Evolutionary conservation across 768 basidiomycete species (phyloP), one percentile per base, ranked within the genome.

Genomic region (Panaeolus papilionaceus): DNA sequence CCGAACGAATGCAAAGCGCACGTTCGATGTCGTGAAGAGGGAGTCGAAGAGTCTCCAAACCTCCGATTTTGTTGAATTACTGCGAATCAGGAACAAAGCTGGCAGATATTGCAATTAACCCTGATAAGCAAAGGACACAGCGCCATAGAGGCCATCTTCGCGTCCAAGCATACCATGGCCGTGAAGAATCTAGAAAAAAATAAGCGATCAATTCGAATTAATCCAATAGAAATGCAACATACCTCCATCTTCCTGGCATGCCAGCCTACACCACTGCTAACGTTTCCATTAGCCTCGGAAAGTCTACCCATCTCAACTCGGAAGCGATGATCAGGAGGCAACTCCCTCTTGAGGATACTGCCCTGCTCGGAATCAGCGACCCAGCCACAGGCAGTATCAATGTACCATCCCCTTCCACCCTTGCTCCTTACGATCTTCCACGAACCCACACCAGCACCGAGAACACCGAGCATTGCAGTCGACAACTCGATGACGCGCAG

Each of bases 221-320:
- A 40, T 63, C 33, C 61, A 62, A 7, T 42, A 11, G 69, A 18
- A 49, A 38, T 61, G 68, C 44, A n/a, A 80, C 90, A 66, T 72
- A 94, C 93, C 88, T 98, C 96, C 94, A 98, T 95, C 81, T 99
- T 99, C 67, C 96, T 82, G 23, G 93, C 90, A 79, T 98, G 95
- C 96, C 96, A 99, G 0, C 97, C 97, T 5, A 97, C 88, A 3
- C 92, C 92, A 73, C 92, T 94, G 75, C 85, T 92, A n/a, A 97
- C 94, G 73, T 94, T 93, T 9, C 95, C 94, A 70, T 94, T 93
- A 4, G 92, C 90, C 66, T 90, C 84, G 10, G 93, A 89, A 23
- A 98, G 80, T 64, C 86, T 84, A 70, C 88, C 86, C 75, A 97
- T 82, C 74, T 93, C 92, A 33, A 78, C 75, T 62, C 96, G 82